Evolutionary conservation across 2,329 filamentous ascomycete genomes (phyloP), one percentile per base, ranked within the genome.

Genomic region (Aureobasidium melanogenum): DNA sequence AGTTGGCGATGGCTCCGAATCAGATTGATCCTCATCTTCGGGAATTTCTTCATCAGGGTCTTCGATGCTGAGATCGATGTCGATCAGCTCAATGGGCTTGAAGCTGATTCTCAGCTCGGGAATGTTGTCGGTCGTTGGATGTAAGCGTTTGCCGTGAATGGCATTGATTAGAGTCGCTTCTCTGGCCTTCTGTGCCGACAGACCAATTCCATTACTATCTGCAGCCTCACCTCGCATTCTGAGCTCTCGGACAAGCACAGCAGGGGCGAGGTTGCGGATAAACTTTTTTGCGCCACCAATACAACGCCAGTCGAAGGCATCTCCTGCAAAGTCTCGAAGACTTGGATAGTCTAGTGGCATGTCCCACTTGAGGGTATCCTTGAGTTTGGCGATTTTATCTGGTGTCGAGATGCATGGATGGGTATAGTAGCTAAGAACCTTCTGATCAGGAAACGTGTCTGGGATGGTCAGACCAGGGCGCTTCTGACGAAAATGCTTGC

Each of bases 301-400:
- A 67, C 86, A 88, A 5, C 82, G 84, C 94, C 94, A 99, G 63
- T 92, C 91, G 66, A 99, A 95, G 0, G 87, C 87, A 64, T 95
- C 86, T 0, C 82, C 81, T 0, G 87, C 83, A 70, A 96, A 97
- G 15, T 82, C 80, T 38, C 93, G 83, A 38, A 99, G 74, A 0
- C 83, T 84, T 4, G 76, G 68, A 14, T 88, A 78, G 66, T 95
- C 84, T 19, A 94, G 78, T 0, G 82, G 76, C 46, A 77, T 76
- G 61, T 86, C 82, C 84, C 87, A 91, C 10, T 76, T 74, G 43
- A 88, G 77, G 0, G 77, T 76, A 2, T 71, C 71, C 61, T 74
- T 78, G 22, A 92, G 68, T 44, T 76, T 78, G 3, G 82, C 74
- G 55, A 93, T 69, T 28, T 82, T 79, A 9, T 82, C 73, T 6